Base-by-base conservation (phyloP, 2,329 filamentous ascomycete species). In the Cladosporium cucumerinum region DNA sequence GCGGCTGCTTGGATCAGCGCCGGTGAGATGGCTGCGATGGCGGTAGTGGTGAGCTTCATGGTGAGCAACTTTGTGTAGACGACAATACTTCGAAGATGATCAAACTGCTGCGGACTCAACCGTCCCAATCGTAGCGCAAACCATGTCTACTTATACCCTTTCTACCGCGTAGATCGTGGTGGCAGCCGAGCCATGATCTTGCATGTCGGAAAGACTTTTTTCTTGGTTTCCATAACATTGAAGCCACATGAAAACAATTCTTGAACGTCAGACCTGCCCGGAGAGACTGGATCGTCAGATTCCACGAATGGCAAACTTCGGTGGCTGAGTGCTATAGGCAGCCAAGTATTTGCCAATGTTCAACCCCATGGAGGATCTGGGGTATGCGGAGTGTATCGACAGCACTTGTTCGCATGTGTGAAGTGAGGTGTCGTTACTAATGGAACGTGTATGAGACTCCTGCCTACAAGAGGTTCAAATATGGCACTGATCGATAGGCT, bases 21-120 rank as follows among this genome's bases (percentile, higher is more conserved):
- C 12, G 54, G 54, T 8, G 54, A 57, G 32, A 57, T 36, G 21
- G 54, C 32, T n/a, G 54, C 54, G 54, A 57, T 23, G 32, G 54
- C 54, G 34, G 54, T 57, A 7, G 54, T 57, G 54, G 54, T 57
- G 32, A 57, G 32, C 54, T 57, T 57, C 54, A 57, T 57, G n/a
- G 23, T 39, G 18, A 3, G 26, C n/a, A 23, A 46, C 10, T 46
- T 21, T 21, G n/a, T 46, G n/a, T 46, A 46, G n/a, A 46, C n/a
- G n/a, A 12, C 21, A 46, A 34, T 55, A 28, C 25, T 34, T 28
- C n/a, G 52, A 23, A 34, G 28, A 23, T 5, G 28, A 23, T 34
- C n/a, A 25, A 57, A 14, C 32, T 39, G 21, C 54, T 57, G 32
- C 18, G 3, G 28, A 25, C 54, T 11, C n/a, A 36, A 57, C 26